Base-by-base conservation (phyloP, 169 alveolate genomes). In the Plasmodium malariae region DNA sequence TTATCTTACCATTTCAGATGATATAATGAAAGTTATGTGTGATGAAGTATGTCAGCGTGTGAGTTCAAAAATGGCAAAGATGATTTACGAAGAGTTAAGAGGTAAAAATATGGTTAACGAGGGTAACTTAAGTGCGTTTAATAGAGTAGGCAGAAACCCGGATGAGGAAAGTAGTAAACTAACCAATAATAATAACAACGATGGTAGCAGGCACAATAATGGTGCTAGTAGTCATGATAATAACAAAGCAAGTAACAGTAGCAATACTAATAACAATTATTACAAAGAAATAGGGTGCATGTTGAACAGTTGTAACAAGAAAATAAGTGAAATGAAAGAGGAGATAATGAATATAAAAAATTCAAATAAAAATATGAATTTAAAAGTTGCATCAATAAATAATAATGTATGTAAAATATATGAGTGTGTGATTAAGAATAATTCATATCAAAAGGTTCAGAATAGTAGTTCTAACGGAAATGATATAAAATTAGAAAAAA, bases 291-390 rank as follows among this genome's bases (percentile, higher is more conserved):
- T 74, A 34, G 62, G 28, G 30, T 21, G 19, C 19, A 17, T 24
- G 68, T 12, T 65, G 17, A 63, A 14, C 26, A 78, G 40, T 26
- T 78, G n/a, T 49, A 17, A 78, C 7, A 78, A 48, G 17, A 78
- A 68, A 55, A 60, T 78, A 36, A 78, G 32, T 28, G 78, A 78
- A 63, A 19, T 78, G 80, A 63, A 63, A 55, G 89, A 78, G 7
- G 89, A 78, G 48, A 78, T 78, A 12, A 28, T 36, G 21, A 32
- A 45, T 37, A 36, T 78, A 26, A 78, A 37, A 32, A 78, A 62
- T 32, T 36, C 34, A n/a, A 62, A 26, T 24, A 45, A 62, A 63
- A 78, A 37, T 37, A 45, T 78, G 57, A 78, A 45, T 63, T 26
- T 36, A n/a, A 78, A 78, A 14, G 24, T 78, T 7, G 17, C 55